phyloP scores from a whole-genome alignment of 306 rosid genomes.

The Neltuma alba region DNA sequence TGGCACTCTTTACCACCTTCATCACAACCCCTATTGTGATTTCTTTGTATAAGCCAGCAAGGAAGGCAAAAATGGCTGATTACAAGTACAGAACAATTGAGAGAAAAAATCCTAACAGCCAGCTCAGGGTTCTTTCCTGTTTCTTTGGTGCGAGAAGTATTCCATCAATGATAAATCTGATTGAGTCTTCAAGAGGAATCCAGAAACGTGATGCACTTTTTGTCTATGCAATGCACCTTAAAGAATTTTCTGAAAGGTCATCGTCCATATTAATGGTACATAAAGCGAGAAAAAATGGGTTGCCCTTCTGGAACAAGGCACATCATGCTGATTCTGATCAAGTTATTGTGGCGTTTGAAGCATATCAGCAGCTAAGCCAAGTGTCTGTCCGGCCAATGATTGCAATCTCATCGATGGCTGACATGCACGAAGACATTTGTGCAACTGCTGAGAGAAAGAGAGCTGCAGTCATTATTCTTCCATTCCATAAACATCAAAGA shows the following conservation, averaged over 20 bases:
- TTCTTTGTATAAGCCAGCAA: conserved; percentile 64
- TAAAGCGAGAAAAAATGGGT: conserved; percentile 77
- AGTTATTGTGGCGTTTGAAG: conserved; percentile 71
- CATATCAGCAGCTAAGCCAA: conserved; percentile 65
- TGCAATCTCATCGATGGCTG: conserved; percentile 68
- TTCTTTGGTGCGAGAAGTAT: conserved; percentile 66
- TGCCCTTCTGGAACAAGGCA: conserved; percentile 74
- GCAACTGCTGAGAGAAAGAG: conserved; percentile 66
- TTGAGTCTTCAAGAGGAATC: conserved; percentile 80
- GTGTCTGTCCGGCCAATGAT: conserved; percentile 80
- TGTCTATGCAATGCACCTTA: conserved; percentile 86
- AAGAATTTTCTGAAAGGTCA: conserved; percentile 84
- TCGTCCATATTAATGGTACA: conserved; percentile 80
- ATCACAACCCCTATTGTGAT: conserved; percentile 79
- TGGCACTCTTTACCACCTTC: conserved; percentile 90
- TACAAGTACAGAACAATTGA: conserved; percentile 69
- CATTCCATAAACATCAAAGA: conserved; percentile 86
- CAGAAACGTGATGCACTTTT: conserved; percentile 59
- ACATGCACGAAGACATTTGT: conserved; percentile 84
- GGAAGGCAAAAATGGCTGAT: conserved; percentile 41
- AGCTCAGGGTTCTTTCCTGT: conserved; percentile 72
- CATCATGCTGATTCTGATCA: conserved; percentile 46
- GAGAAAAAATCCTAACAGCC: conserved; percentile 55
- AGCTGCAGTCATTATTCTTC: conserved; percentile 73
- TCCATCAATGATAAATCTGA: conserved; percentile 72